Conservation (phyloP, 164 flowering plant species). For the Macadamia tetraphylla region DNA sequence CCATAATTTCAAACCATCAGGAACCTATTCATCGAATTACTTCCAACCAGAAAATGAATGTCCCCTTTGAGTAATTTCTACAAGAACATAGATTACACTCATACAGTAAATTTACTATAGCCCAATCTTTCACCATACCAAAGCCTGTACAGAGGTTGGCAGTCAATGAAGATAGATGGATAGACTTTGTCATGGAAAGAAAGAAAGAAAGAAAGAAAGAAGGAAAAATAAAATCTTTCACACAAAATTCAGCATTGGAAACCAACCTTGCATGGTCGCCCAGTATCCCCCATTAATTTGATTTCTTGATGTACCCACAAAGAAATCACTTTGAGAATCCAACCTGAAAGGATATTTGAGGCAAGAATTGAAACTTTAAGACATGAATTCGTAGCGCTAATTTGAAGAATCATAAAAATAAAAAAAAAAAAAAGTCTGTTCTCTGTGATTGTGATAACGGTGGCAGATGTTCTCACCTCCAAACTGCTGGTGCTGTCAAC, state of each 20-base stretch:
- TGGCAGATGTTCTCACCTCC: not conserved
- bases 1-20: not conserved
- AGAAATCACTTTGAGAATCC: conserved; percentile 1
- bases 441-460: too few relatives aligned
- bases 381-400: not conserved
- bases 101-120: not conserved
- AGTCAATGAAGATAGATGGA: too few relatives aligned
- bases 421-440: too few relatives aligned
- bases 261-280: conserved; percentile 4
- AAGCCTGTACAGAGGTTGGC: too few relatives aligned
- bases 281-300: not conserved
- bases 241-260: not conserved
- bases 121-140: not conserved
- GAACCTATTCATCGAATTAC: not conserved
- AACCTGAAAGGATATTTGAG: conserved; percentile 4
- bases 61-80: not conserved
- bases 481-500: not conserved
- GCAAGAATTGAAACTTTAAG: too few relatives aligned
- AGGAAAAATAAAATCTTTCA: not conserved
- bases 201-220: too few relatives aligned
- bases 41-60: not conserved
- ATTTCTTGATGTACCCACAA: conserved; percentile 1
- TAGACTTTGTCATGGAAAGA: too few relatives aligned
- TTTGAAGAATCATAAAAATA: not conserved
- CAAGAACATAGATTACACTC: not conserved